A percentile compares a stretch with the other conserved stretches of the same genome.
Conservation (phyloP, 345 rosid genomes). For the Bruguiera parviflora region DNA sequence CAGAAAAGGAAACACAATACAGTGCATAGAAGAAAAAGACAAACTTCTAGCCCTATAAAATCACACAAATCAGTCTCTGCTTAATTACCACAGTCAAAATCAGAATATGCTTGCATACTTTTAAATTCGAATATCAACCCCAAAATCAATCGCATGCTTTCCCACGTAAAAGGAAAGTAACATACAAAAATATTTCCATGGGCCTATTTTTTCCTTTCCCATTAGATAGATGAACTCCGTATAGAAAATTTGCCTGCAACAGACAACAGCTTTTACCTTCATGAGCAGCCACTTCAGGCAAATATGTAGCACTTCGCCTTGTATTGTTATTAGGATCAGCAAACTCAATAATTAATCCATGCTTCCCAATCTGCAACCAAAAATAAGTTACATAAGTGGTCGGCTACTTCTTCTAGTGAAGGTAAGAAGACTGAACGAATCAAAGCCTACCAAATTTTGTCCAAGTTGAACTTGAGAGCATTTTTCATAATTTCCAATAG, state of each 20-base stretch:
- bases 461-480: neutral
- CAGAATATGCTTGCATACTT: too few species aligned
- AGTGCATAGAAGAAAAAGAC: too few species aligned
- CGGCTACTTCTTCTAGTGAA: neutral
- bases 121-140: too few species aligned
- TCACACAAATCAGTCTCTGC: too few species aligned
- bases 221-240: neutral
- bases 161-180: too few species aligned
- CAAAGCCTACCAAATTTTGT: neutral
- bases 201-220: neutral
- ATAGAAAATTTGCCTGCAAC: neutral
- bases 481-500: neutral
- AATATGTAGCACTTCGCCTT: conserved; percentile 84
- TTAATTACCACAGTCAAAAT: too few species aligned
- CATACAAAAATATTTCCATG: neutral
- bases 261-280: conserved; percentile 53
- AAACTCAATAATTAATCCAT: conserved; percentile 92
- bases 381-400: neutral
- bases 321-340: conserved; percentile 58
- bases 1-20: too few species aligned
- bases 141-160: too few species aligned
- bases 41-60: too few species aligned
- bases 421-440: neutral
- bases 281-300: conserved; percentile 97
- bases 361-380: conserved; percentile 68